Evolutionary conservation across 2,329 filamentous ascomycete species (phyloP).

Genomic region (Nannizziopsis arthrosporioides): DNA sequence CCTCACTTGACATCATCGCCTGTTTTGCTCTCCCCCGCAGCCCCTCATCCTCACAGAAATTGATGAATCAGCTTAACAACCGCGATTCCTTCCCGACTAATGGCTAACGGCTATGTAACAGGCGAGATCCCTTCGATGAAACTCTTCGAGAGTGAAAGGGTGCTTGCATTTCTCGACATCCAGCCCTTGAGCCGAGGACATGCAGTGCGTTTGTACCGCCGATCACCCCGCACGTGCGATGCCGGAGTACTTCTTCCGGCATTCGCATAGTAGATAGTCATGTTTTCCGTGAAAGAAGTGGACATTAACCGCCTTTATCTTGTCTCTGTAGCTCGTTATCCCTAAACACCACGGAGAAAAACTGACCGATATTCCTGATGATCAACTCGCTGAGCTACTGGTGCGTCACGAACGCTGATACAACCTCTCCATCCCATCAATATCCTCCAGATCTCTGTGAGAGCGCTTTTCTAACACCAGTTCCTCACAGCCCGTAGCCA

Average conservation of each 20-base stretch:
- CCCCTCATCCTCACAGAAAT: neutral
- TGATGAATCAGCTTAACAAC: constrained; percentile 12
- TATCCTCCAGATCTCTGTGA: neutral
- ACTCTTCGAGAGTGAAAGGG: constrained; percentile 87
- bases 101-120: constrained; percentile 29
- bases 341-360: constrained; percentile 91
- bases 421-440: neutral
- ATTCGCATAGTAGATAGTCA: neutral
- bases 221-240: neutral
- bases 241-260: neutral
- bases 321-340: constrained; percentile 63
- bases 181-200: constrained; percentile 79
- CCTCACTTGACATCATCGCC: constrained; percentile 11
- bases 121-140: constrained; percentile 95
- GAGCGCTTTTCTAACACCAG: constrained; percentile 10
- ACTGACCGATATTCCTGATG: constrained; percentile 84
- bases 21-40: neutral
- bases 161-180: constrained; percentile 92
- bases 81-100: neutral
- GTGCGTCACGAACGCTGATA: constrained; percentile 34
- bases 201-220: constrained; percentile 51
- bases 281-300: neutral
- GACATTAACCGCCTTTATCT: neutral
- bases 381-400: constrained; percentile 69
- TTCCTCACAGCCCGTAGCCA: constrained; percentile 56